Percentiles rank a stretch among this genome's conserved stretches.
phyloP scores from a whole-genome alignment of 2,329 filamentous ascomycete species.

The Xylariaceae sp. region DNA sequence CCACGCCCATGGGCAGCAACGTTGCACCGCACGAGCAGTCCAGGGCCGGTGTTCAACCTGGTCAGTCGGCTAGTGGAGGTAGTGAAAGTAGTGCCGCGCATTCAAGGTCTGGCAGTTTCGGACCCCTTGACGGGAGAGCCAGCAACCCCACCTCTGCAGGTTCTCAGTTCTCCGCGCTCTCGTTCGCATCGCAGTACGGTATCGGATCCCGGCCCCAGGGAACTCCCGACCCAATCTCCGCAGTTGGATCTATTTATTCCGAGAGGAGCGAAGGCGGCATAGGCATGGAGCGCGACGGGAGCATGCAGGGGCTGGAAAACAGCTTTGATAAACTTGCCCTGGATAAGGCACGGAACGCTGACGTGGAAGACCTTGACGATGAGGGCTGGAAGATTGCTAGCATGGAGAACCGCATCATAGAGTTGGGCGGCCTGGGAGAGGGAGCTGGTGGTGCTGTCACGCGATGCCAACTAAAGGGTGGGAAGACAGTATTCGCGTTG shows the following conservation, averaged over 20 bases:
- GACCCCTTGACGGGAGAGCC: conserved; percentile 66
- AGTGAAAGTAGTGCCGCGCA: conserved; percentile 77
- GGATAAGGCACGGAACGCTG: conserved; percentile 76
- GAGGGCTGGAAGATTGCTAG: conserved; percentile 94
- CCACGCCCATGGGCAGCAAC: conserved; percentile 82
- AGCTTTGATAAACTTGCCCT: conserved; percentile 72
- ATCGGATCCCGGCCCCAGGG: conserved; percentile 64
- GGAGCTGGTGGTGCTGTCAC: conserved; percentile 95
- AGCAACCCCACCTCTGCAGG: conserved; percentile 83
- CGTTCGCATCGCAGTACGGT: conserved; percentile 70
- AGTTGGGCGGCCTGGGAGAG: conserved; percentile 86
- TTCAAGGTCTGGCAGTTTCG: conserved; percentile 81
- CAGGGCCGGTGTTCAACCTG: conserved; percentile 51
- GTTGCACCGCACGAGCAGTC: conserved; percentile 66
- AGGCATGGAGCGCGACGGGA: conserved; percentile 79
- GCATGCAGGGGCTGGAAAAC: conserved; percentile 70
- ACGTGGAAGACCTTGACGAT: conserved; percentile 93
- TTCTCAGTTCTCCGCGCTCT: conserved; percentile 80
- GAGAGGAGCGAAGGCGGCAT: conserved; percentile 71
- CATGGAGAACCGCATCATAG: conserved; percentile 79
- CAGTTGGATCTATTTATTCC: conserved; percentile 80
- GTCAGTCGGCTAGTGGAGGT: conserved; percentile 66
- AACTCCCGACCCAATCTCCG: conserved; percentile 81
- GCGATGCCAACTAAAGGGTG: conserved; percentile 80
- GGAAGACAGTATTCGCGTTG: conserved; percentile 90